Evolutionary conservation across 2,329 filamentous ascomycete genomes (phyloP).

Genomic region (Colletotrichum phormii): DNA sequence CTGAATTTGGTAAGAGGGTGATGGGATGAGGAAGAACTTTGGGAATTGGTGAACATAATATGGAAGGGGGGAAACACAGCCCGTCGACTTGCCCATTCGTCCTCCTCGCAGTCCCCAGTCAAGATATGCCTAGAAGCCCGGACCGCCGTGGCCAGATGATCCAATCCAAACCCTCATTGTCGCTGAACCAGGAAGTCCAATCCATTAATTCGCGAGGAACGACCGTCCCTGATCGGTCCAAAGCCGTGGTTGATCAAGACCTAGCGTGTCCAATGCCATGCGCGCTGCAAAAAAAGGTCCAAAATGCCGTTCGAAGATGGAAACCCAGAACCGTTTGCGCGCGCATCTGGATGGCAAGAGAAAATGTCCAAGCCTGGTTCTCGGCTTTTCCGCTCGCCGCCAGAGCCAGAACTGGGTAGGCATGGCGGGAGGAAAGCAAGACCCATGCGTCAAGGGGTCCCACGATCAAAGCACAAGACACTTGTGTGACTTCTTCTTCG

Average conservation of each 20-base stretch:
- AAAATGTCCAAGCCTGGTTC: conserved; percentile 35
- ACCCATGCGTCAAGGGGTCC: conserved; percentile 7
- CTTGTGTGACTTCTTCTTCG: conserved; percentile 80
- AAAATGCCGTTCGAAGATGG: conserved; percentile 35
- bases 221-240: conserved; percentile 27
- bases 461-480: conserved; percentile 73
- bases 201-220: conserved; percentile 26
- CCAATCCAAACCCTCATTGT: conserved; percentile 28
- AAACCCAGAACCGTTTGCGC: conserved; percentile 30
- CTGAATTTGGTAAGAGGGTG: background rate
- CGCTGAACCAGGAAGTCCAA: conserved; percentile 30
- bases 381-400: conserved; percentile 34
- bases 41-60: conserved; percentile 26
- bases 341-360: conserved; percentile 32
- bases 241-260: conserved; percentile 27
- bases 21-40: conserved; percentile 7
- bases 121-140: conserved; percentile 20
- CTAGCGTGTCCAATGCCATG: conserved; percentile 36
- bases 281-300: conserved; percentile 35
- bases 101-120: background rate
- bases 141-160: conserved; percentile 28
- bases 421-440: conserved; percentile 32
- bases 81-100: conserved; percentile 26
- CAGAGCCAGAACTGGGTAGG: conserved; percentile 20
- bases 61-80: conserved; percentile 31